Base-by-base conservation (phyloP, 257 asterid species). In the Lycium ferocissimum region DNA sequence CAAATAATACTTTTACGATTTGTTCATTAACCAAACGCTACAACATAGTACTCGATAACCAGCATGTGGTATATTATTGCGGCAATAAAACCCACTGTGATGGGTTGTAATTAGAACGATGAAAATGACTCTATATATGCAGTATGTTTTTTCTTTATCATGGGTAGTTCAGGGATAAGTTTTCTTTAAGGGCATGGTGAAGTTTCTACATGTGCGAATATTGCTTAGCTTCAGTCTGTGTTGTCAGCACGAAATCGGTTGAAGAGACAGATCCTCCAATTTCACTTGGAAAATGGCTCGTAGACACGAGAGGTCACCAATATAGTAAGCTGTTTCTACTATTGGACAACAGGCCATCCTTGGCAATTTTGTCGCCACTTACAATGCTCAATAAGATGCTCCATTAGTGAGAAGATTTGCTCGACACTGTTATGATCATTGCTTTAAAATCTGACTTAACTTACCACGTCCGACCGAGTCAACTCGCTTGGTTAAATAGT, bases 281-380 rank as follows among this genome's bases (percentile, higher is more conserved):
- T 47, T 49, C 62, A 75, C 45, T 75, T 49, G 62, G 45, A 75
- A 49, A 49, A 75, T 22, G 81, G 61, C 22, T 75, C 45, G 13
- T 22, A 76, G 62, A 76, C 14, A 22, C 58, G 14, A 49, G 62
- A 75, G 18, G 40, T 51, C 22, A 49, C 81, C 14, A 75, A 75
- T 20, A 26, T 6, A 49, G 45, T 49, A 49, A 49, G 58, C 58
- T 51, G 17, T 76, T 76, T 76, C 45, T 76, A 76, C 62, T 76
- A 20, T 54, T 49, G 62, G 81, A 51, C 81, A 22, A 49, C 80
- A 13, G 81, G 58, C 81, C 62, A 75, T 75, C 81, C 81, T 51
- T 76, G 47, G 12, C 81, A 76, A 76, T 76, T 51, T 49, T 37
- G 17, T 51, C 3, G 22, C 45, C 81, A 51, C 81, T 51, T 76